Evolutionary conservation across 768 basidiomycete genomes (phyloP), one percentile per base, ranked within the genome.

Genomic region (Pulveroboletus sp.): DNA sequence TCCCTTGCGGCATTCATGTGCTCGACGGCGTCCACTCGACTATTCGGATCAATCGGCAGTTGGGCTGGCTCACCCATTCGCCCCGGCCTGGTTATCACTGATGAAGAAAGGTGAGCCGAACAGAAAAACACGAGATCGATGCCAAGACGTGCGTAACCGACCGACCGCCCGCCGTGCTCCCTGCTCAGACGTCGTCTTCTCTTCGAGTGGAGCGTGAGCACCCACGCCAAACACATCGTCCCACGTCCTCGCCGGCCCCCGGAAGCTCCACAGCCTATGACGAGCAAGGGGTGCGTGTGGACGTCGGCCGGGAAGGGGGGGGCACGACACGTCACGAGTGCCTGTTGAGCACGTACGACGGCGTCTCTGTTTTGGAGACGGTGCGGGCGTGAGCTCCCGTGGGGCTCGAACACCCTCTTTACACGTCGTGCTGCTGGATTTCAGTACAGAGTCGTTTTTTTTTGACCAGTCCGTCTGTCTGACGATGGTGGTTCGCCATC

Each of bases 1-100:
- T 89, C 84, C 59, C 84, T 84, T 0, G 84, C 71, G 32, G 86
- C 64, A 57, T 85, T 85, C 50, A 86, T 70, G 63, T 83, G 84
- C 58, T 86, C 82, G 4, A 75, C 72, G 0, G 73, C 74, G 58
- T 86, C 84, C 41, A 73, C 48, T 6, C 27, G 42, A 2, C 57
- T 62, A 14, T 11, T 39, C 14, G 15, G n/a, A n/a, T n/a, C n/a
- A n/a, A 43, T 39, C 21, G 5, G 18, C 24, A 14, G 39, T 8
- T 7, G 2, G 9, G 35, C 18, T 3, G 26, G 49, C 56, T 59
- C 37, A 73, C 36, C 84, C 84, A 17, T 18, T n/a, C n/a, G n/a
- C n/a, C n/a, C n/a, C n/a, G n/a, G n/a, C n/a, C n/a, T n/a, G n/a
- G n/a, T n/a, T n/a, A n/a, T n/a, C n/a, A n/a, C n/a, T n/a, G n/a